Percentiles rank a stretch among this genome's conserved stretches.
Conservation (phyloP, 148 eudicot genomes). For the Camellia japonica region DNA sequence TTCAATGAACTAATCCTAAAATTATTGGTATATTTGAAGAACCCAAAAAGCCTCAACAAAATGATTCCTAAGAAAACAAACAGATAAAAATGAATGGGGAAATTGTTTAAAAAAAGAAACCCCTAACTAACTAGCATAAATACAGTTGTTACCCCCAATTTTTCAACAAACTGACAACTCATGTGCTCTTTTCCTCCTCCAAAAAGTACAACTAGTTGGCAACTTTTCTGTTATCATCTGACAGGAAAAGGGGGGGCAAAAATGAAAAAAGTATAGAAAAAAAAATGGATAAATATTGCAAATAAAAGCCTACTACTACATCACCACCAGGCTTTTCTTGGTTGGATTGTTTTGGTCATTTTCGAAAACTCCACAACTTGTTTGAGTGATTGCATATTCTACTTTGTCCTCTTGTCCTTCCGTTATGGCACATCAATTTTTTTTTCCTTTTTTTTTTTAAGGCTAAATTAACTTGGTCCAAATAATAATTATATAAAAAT, state of each 20-base stretch:
- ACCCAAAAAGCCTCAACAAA: not conserved
- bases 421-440: not conserved
- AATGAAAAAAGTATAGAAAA: not conserved
- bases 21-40: not conserved
- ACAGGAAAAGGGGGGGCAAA: constrained; percentile 6
- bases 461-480: not conserved
- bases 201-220: constrained; percentile 16
- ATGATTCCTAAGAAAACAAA: constrained; percentile 10
- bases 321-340: constrained; percentile 23
- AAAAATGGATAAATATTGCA: constrained; percentile 12
- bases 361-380: constrained; percentile 30
- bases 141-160: constrained; percentile 16
- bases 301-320: constrained; percentile 1
- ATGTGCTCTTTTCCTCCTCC: constrained; percentile 4
- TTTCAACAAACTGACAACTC: constrained; percentile 22
- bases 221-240: constrained; percentile 31
- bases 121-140: not conserved
- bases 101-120: constrained; percentile 16
- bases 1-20: not conserved
- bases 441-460: not conserved
- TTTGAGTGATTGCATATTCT: constrained; percentile 14
- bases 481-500: no score
- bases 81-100: not conserved
- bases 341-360: constrained; percentile 21
- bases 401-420: constrained; percentile 16